Conservation (phyloP, 331 rosid species). For the Phaseolus coccineus region DNA sequence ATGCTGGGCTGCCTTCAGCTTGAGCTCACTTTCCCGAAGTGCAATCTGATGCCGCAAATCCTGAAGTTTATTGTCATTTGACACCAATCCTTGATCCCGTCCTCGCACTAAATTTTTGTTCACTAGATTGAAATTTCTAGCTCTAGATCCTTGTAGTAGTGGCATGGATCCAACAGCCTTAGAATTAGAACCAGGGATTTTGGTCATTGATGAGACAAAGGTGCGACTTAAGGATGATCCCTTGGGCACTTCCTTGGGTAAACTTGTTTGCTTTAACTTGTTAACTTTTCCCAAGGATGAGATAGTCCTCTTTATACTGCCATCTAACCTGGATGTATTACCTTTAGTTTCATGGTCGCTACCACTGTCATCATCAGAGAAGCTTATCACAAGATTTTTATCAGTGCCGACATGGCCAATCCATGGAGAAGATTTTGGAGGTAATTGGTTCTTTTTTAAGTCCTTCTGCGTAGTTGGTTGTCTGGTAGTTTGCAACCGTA, state of each 20-base stretch:
- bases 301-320: constrained; percentile 56
- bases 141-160: constrained; percentile 61
- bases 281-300: constrained; percentile 57
- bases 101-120: constrained; percentile 58
- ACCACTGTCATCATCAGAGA: constrained; percentile 92
- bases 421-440: constrained; percentile 63
- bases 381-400: constrained; percentile 85
- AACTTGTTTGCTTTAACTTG: constrained; percentile 50
- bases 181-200: constrained; percentile 55
- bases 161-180: constrained; percentile 58
- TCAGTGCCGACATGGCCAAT: constrained; percentile 53
- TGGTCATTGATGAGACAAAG: constrained; percentile 54
- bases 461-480: constrained; percentile 59
- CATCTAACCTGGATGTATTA: constrained; percentile 45
- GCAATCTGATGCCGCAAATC: constrained; percentile 98
- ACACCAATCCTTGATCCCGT: constrained; percentile 58
- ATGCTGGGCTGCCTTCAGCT: constrained; percentile 75
- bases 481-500: constrained; percentile 43
- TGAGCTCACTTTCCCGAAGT: constrained; percentile 81
- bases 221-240: constrained; percentile 53
- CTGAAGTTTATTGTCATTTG: constrained; percentile 69
- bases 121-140: constrained; percentile 55
- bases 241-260: constrained; percentile 62
- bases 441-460: constrained; percentile 54
- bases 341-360: constrained; percentile 77